These are phyloP conservation scores for Thyridium curvatum DNA, from an alignment of 2,329 filamentous ascomycete species.

Conservation along the genomic window DNA sequence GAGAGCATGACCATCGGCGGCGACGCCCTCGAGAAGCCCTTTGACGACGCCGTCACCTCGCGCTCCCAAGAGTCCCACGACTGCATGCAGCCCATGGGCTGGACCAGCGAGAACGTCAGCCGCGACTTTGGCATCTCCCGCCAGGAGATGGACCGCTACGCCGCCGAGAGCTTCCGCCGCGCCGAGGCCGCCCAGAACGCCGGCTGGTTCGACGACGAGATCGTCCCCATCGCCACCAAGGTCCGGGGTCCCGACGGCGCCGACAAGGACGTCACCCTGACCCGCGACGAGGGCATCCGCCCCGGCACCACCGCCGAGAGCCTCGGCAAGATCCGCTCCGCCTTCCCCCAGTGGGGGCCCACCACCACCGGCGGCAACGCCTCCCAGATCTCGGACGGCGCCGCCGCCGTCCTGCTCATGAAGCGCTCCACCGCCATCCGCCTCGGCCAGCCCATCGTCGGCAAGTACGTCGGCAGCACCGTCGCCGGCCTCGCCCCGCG, in stretches of 20 bases:
- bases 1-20: constrained; percentile 79
- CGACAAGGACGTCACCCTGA: constrained; percentile 69
- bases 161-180: constrained; percentile 79
- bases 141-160: constrained; percentile 76
- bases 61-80: constrained; percentile 72
- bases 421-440: constrained; percentile 83
- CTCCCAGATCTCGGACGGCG: constrained; percentile 89
- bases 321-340: constrained; percentile 77
- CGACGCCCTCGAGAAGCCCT: constrained; percentile 63
- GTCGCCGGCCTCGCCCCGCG: constrained; percentile 84
- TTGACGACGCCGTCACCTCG: constrained; percentile 68
- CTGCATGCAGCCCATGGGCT: constrained; percentile 94
- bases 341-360: constrained; percentile 85
- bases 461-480: constrained; percentile 90
- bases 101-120: constrained; percentile 94
- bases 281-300: constrained; percentile 83
- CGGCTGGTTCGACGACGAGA: constrained; percentile 91
- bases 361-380: constrained; percentile 89
- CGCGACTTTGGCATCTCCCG: constrained; percentile 81
- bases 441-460: constrained; percentile 84
- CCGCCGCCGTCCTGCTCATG: constrained; percentile 86
- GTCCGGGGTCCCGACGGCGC: constrained; percentile 81
- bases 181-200: constrained; percentile 88
- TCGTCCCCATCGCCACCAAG: constrained; percentile 76
- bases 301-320: constrained; percentile 81